Conservation (phyloP, 441 rosid species). For the Croton laevigatus region DNA sequence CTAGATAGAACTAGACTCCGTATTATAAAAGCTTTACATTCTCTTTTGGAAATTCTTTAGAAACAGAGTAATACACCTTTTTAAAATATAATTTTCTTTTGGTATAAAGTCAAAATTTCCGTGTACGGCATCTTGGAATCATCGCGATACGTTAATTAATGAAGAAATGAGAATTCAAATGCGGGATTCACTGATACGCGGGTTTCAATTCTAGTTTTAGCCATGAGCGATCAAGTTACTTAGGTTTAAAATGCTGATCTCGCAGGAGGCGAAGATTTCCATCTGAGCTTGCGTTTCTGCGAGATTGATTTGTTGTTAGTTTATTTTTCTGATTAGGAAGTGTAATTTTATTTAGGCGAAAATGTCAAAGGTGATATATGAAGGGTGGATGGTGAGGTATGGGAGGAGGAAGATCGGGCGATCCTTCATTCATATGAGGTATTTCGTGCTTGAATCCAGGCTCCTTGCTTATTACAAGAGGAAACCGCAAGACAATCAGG, state of each 20-base stretch:
- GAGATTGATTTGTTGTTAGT: slow-evolving; percentile 11
- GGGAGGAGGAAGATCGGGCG: slow-evolving; percentile 97
- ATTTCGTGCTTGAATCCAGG: slow-evolving; percentile 85
- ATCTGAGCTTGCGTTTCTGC: slow-evolving; percentile 39
- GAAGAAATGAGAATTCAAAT: slow-evolving; percentile 20
- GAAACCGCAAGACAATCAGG: slow-evolving; percentile 96
- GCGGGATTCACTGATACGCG: slow-evolving; percentile 3
- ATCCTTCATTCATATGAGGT: slow-evolving; percentile 95
- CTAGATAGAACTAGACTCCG: background rate
- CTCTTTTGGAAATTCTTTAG: background rate
- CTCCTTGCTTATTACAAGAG: slow-evolving; percentile 95
- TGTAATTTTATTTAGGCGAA: slow-evolving; percentile 9
- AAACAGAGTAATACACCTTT: background rate
- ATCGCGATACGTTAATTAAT: slow-evolving; percentile 11
- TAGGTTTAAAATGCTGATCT: slow-evolving; percentile 28
- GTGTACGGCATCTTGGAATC: slow-evolving; percentile 17
- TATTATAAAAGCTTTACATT: background rate
- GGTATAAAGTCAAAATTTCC: slow-evolving; percentile 11
- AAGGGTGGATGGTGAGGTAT: slow-evolving; percentile 99
- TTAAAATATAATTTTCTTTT: background rate
- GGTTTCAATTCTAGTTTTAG: slow-evolving; percentile 23
- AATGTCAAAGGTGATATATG: slow-evolving; percentile 87
- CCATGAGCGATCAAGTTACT: slow-evolving; percentile 33
- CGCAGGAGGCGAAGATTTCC: slow-evolving; percentile 40
- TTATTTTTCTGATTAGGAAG: background rate